Conservation (phyloP, 176 grass and related monocot species). For the maize (Zea mays) region DNA sequence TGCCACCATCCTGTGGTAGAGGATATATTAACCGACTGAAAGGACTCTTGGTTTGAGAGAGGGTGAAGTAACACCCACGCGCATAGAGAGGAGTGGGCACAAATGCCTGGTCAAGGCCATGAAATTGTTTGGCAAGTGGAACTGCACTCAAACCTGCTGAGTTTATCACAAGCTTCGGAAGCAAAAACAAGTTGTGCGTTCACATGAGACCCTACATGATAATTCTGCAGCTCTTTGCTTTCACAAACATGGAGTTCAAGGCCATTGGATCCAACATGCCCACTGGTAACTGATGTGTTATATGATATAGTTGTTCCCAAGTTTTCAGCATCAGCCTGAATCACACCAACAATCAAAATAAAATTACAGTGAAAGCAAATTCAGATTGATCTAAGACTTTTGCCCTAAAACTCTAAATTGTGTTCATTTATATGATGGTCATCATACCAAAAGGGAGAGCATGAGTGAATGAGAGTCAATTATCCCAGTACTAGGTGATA, state of each 20-base stretch:
- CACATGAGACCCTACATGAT: constrained; percentile 35
- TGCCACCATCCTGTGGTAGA: constrained; percentile 91
- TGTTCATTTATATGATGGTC: background rate
- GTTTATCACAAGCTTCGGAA: constrained; percentile 81
- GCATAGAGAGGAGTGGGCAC: constrained; percentile 71
- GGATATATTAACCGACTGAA: constrained; percentile 90
- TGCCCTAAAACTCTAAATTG: background rate
- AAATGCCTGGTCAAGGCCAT: constrained; percentile 54
- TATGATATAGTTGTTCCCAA: constrained; percentile 70
- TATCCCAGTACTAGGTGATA: constrained; percentile 87
- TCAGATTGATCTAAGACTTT: background rate
- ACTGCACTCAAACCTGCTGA: constrained; percentile 87
- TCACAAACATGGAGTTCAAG: constrained; percentile 71
- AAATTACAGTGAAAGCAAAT: background rate
- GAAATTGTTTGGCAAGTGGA: constrained; percentile 84
- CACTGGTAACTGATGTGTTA: constrained; percentile 64
- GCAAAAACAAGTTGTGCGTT: constrained; percentile 61
- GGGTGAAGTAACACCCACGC: constrained; percentile 86
- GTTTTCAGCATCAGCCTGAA: constrained; percentile 88
- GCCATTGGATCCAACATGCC: constrained; percentile 56
- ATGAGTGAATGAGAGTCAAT: constrained; percentile 89
- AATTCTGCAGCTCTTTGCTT: constrained; percentile 56
- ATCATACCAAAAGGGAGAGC: constrained; percentile 86
- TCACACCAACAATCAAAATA: constrained; percentile 26
- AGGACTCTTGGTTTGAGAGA: constrained; percentile 71